These are phyloP conservation scores for Colletotrichum musicola DNA, from an alignment of 2,329 filamentous ascomycete species.

Conservation along the genomic window DNA sequence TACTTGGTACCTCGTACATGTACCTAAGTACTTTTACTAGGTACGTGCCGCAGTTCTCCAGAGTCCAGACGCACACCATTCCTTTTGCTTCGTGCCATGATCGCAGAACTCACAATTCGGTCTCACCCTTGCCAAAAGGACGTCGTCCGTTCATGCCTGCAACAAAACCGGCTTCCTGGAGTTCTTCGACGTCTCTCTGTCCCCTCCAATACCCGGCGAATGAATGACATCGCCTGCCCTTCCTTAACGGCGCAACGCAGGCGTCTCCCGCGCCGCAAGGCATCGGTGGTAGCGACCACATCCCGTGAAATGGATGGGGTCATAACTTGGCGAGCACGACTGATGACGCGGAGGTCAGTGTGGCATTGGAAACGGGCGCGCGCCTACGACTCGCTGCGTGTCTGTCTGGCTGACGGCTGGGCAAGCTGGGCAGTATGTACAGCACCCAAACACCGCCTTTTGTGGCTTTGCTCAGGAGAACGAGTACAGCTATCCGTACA, in stretches of 20 bases:
- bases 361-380: conserved; percentile 1
- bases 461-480: neutral
- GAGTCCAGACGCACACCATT: neutral
- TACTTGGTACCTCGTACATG: neutral
- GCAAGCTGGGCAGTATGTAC: neutral
- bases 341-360: conserved; percentile 7
- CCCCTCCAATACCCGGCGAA: too few species aligned
- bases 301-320: conserved; percentile 11
- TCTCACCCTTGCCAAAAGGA: conserved; percentile 16
- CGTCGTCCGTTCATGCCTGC: neutral
- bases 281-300: conserved; percentile 18
- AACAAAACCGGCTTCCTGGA: neutral
- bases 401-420: neutral
- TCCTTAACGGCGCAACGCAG: conserved; percentile 1
- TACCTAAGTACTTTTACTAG: neutral
- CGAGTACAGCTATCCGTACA: neutral
- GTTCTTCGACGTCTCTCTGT: too few species aligned
- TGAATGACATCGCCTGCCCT: neutral
- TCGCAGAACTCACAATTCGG: conserved; percentile 4
- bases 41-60: conserved; percentile 9
- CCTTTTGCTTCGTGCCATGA: conserved; percentile 7
- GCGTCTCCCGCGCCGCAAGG: neutral
- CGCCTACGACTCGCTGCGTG: neutral
- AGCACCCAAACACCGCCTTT: neutral
- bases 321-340: conserved; percentile 13